Evolutionary conservation across 148 eudicot species (phyloP), one percentile per base, ranked within the genome.

Genomic region (Persicaria tinctoria): DNA sequence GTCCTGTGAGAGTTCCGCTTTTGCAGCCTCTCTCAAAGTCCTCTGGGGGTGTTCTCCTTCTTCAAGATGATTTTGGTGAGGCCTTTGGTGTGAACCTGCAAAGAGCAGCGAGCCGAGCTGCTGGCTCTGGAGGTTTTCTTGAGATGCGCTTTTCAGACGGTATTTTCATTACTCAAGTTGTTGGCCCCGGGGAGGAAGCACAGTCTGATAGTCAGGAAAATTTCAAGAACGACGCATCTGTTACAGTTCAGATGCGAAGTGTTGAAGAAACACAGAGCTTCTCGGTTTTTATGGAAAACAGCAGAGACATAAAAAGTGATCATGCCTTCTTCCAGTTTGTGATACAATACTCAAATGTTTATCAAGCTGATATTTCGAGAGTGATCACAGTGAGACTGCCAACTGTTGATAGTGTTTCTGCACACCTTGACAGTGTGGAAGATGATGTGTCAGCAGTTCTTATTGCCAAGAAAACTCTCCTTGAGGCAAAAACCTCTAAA

Each of bases 41-140:
- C 76, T 91, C 97, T 13, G 97, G 98, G 41, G 98, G 98, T 48
- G 90, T 87, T 70, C 76, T 94, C 77, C 80, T 94, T 73, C 89
- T 89, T 75, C 97, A 94, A 73, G 98, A 94, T 81, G 98, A 94
- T 80, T 94, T 94, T 75, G 98, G 97, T 18, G 98, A 94, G 84
- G 98, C 97, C 5, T 94, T 91, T 76, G 98, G 98, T 72, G 98
- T 92, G 76, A 94, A 94, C 76, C 78, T 94, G 88, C 98, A 91
- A 81, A 85, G 98, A 77, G 96, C 97, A 23, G 85, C 96, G 50
- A 80, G 84, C 54, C 86, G 98, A 83, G 89, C 93, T 9, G 87
- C 91, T 47, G 98, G 97, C 69, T 89, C 97, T 50, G 90, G 87
- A 79, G 98, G 97, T 50, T 85, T 90, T 47, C 76, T 94, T 76